These are phyloP conservation scores for Backusella liffmaniae DNA, from an alignment of 192 early-diverging fungal species.

Conservation along the genomic window DNA sequence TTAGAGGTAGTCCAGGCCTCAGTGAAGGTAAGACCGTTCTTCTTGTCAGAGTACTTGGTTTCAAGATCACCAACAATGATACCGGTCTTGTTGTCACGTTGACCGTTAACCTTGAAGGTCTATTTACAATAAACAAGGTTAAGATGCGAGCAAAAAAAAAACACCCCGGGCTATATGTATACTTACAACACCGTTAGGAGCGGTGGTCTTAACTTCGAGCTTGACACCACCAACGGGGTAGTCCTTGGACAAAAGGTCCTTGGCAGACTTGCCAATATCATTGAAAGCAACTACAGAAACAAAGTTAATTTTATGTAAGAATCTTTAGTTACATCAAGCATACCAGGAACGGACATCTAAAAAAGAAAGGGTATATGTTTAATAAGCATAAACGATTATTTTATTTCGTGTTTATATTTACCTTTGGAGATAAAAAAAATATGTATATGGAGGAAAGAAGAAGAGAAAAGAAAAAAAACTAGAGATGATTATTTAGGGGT, in stretches of 20 bases:
- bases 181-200: constrained; percentile 94
- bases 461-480: neutral
- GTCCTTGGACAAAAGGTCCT: constrained; percentile 97
- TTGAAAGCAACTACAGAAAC: constrained; percentile 76
- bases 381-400: neutral
- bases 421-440: neutral
- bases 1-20: constrained; percentile 97
- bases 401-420: neutral
- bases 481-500: neutral
- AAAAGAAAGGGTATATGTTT: neutral
- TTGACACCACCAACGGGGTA: constrained; percentile 90
- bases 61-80: constrained; percentile 95
- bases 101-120: constrained; percentile 95
- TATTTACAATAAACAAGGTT: constrained; percentile 24
- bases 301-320: neutral
- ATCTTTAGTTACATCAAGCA: neutral
- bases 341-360: constrained; percentile 4
- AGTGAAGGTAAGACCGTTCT: constrained; percentile 93
- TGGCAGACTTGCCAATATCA: constrained; percentile 94
- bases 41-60: constrained; percentile 96
- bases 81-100: constrained; percentile 94
- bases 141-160: neutral
- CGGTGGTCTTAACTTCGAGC: constrained; percentile 97
- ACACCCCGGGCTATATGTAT: neutral
- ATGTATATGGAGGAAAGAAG: neutral